phyloP scores from a whole-genome alignment of 306 rosid species.

The Trifolium repens region DNA sequence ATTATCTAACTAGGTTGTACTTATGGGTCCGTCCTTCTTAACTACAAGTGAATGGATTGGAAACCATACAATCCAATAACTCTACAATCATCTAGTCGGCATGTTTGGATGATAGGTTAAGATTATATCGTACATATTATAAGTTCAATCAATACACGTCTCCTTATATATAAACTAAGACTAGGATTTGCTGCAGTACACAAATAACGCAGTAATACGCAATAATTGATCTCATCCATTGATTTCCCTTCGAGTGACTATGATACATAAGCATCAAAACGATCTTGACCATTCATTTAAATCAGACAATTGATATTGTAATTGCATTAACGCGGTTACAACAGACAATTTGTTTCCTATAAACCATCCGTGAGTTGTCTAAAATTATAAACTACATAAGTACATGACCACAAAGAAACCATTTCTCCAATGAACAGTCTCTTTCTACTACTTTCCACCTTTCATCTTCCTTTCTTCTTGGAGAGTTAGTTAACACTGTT shows the following conservation, averaged over 20 bases:
- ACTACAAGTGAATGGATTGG: neutral
- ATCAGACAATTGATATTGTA: no score
- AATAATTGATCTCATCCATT: no score
- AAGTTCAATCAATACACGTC: neutral
- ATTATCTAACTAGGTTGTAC: neutral
- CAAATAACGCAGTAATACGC: no score
- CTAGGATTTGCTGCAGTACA: no score
- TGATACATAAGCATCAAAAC: no score
- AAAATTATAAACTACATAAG: neutral
- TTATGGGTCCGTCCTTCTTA: neutral
- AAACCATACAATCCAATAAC: neutral
- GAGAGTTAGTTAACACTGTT: constrained; percentile 34
- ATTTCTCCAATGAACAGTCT: neutral
- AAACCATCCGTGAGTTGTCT: neutral
- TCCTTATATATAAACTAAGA: neutral
- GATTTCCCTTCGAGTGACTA: no score
- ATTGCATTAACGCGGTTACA: no score
- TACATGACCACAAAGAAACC: neutral
- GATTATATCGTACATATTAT: neutral
- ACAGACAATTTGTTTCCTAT: neutral
- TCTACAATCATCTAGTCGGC: neutral
- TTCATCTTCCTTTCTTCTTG: constrained; percentile 42
- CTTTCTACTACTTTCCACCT: neutral
- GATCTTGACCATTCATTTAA: no score
- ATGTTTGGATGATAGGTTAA: neutral